phyloP scores from a whole-genome alignment of 2,329 filamentous ascomycete species.

The Ophiostoma australiae region DNA sequence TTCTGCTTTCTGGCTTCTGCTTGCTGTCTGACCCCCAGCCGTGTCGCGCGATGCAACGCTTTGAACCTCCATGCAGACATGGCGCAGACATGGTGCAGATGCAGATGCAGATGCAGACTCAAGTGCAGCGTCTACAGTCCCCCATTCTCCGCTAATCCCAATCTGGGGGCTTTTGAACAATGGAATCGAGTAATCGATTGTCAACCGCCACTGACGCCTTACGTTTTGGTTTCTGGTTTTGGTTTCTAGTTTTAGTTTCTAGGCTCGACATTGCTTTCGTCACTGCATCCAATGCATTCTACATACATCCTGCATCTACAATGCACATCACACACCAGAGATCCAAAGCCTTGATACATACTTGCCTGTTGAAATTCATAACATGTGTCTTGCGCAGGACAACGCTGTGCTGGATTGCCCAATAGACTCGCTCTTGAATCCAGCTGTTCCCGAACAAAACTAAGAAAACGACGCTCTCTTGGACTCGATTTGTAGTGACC shows the following conservation, averaged over 20 bases:
- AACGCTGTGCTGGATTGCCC: background rate
- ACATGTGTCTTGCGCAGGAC: background rate
- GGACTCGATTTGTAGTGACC: background rate
- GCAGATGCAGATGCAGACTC: background rate
- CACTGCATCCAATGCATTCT: background rate
- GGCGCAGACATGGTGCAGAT: background rate
- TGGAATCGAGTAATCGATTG: constrained; percentile 16
- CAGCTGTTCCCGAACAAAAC: background rate
- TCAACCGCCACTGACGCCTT: background rate
- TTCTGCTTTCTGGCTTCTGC: background rate
- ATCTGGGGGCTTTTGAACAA: background rate
- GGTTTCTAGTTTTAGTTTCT: background rate
- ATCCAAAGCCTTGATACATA: background rate
- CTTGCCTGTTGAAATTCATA: background rate
- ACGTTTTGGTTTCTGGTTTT: constrained; percentile 16
- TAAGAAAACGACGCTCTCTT: background rate
- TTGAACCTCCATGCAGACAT: background rate
- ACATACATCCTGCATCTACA: no score
- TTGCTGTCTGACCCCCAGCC: background rate
- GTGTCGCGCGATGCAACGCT: constrained; percentile 1
- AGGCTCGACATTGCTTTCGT: background rate
- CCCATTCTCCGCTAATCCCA: background rate
- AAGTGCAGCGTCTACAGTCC: constrained; percentile 2
- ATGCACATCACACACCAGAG: background rate
- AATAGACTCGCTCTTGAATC: background rate